A percentile compares a stretch with the other conserved stretches of the same genome.
phyloP scores from a whole-genome alignment of 2,329 filamentous ascomycete genomes.

The Xylaria multiplex region DNA sequence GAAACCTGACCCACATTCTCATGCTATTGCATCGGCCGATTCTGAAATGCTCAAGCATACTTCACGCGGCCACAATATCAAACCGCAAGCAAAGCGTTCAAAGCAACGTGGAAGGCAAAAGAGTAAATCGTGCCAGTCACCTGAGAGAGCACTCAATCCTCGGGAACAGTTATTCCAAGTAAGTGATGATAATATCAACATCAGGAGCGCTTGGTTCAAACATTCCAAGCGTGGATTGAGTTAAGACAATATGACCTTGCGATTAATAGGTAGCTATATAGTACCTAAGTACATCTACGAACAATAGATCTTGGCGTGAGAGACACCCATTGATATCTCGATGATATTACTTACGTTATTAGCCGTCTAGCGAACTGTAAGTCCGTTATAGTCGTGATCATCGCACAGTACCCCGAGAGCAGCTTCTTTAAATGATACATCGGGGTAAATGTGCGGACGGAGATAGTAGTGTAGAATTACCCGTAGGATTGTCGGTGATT shows the following conservation, averaged over 20 bases:
- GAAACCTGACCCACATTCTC: neutral
- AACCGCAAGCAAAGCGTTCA: neutral
- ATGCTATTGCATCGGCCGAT: neutral
- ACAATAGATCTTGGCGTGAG: too few species aligned
- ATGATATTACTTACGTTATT: neutral
- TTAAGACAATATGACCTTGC: neutral
- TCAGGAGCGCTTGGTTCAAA: slow-evolving; percentile 30
- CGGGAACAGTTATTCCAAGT: slow-evolving; percentile 26
- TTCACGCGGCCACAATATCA: neutral
- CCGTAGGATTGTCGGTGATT: neutral
- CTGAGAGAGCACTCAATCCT: slow-evolving; percentile 22
- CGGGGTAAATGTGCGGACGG: neutral
- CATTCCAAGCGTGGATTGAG: slow-evolving; percentile 18
- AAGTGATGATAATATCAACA: slow-evolving; percentile 24
- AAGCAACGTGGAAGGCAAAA: slow-evolving; percentile 26
- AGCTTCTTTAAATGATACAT: too few species aligned
- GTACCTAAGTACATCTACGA: neutral
- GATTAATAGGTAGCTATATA: neutral
- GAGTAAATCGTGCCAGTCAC: slow-evolving; percentile 3
- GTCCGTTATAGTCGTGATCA: neutral
- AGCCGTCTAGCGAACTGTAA: neutral
- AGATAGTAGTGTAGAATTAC: neutral
- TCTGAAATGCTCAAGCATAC: neutral
- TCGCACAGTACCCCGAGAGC: neutral
- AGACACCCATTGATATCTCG: neutral